These are phyloP conservation scores for Catunica adiposa DNA, from an alignment of 2,329 filamentous ascomycete genomes.

Conservation along the genomic window DNA sequence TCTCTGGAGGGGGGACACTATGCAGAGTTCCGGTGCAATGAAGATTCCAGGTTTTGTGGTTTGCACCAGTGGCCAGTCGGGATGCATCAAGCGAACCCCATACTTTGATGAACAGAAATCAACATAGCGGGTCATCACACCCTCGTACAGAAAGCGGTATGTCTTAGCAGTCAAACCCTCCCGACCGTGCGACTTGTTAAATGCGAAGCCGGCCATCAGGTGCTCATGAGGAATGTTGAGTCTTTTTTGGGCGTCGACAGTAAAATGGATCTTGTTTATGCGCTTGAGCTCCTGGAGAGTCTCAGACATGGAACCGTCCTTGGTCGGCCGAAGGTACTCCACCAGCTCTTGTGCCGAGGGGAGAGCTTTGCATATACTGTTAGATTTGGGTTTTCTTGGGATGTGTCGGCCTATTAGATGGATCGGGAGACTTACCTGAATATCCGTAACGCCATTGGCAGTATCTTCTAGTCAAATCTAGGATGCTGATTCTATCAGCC, in stretches of 20 bases:
- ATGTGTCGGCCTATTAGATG: too few species aligned
- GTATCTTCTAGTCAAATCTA: background rate
- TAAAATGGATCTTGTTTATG: slow-evolving; percentile 39
- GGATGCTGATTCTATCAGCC: slow-evolving; percentile 20
- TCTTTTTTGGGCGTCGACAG: slow-evolving; percentile 31
- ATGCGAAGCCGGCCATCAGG: slow-evolving; percentile 35
- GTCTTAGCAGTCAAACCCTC: slow-evolving; percentile 34
- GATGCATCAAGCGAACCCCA: slow-evolving; percentile 29
- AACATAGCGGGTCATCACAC: slow-evolving; percentile 29
- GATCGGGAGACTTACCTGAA: slow-evolving; percentile 18
- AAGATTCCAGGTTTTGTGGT: slow-evolving; percentile 33
- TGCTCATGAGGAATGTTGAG: slow-evolving; percentile 33
- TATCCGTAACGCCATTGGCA: background rate
- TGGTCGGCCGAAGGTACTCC: background rate
- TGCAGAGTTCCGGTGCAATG: slow-evolving; percentile 47
- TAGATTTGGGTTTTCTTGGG: too few species aligned
- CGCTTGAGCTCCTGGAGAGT: slow-evolving; percentile 34
- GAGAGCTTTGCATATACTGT: background rate
- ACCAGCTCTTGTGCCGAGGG: background rate
- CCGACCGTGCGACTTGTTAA: slow-evolving; percentile 25
- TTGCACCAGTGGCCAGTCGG: slow-evolving; percentile 39
- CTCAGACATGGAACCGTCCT: background rate
- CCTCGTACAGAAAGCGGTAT: slow-evolving; percentile 38
- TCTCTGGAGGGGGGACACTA: slow-evolving; percentile 36
- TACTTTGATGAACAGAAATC: slow-evolving; percentile 44